Percentiles rank a stretch among this genome's conserved stretches.
phyloP scores from a whole-genome alignment of 1,284 basidiomycete species.

The Dichomitus squalens region DNA sequence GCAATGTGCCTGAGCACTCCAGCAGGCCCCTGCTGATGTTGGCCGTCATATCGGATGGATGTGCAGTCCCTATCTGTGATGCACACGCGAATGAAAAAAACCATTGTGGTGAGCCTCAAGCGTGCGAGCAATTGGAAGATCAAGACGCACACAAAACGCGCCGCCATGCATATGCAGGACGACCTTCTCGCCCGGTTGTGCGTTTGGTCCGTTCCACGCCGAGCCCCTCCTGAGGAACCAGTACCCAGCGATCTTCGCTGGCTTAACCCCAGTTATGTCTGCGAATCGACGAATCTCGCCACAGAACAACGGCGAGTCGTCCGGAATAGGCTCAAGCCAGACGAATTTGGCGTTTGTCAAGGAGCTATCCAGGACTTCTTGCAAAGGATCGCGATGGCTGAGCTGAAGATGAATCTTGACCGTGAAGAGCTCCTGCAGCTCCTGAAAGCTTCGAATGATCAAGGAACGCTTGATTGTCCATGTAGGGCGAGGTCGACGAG shows the following conservation, averaged over 20 bases:
- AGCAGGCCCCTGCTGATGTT: conserved; percentile 23
- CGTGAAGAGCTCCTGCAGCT: conserved; percentile 4
- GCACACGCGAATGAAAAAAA: background rate
- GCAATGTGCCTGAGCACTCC: conserved; percentile 10
- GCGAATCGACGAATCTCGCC: conserved; percentile 24
- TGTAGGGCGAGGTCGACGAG: background rate
- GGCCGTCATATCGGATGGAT: conserved; percentile 15
- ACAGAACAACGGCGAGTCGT: conserved; percentile 9
- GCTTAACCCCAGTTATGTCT: conserved; percentile 27
- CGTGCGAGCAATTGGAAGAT: too few relatives aligned
- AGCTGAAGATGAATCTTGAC: background rate
- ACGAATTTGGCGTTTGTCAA: conserved; percentile 21
- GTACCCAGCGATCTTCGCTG: conserved; percentile 38
- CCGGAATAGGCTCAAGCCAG: conserved; percentile 18
- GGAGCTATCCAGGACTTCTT: conserved; percentile 3
- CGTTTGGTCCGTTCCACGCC: conserved; percentile 21
- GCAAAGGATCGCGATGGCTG: background rate
- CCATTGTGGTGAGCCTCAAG: too few relatives aligned
- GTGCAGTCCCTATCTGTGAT: conserved; percentile 34
- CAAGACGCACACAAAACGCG: conserved; percentile 34
- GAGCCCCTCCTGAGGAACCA: conserved; percentile 35
- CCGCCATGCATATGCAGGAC: conserved; percentile 53
- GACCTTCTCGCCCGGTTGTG: conserved; percentile 44
- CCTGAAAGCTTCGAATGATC: conserved; percentile 4
- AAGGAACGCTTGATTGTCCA: conserved; percentile 18